These are phyloP conservation scores for Phytophthora constricta DNA, from an alignment of 352 stramenopile species.

Conservation along the genomic window DNA sequence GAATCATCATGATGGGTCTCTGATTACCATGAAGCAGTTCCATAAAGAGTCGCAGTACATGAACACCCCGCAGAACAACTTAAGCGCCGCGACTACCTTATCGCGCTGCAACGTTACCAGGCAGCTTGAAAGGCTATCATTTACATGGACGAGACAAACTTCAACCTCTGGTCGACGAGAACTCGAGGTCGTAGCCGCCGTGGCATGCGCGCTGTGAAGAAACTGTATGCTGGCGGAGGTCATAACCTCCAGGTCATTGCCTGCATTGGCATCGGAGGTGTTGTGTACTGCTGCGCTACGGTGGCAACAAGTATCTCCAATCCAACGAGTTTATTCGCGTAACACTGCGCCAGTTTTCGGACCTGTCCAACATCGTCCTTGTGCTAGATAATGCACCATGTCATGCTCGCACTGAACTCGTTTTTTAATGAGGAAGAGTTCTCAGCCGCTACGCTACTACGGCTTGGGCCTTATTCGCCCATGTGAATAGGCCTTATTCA, in stretches of 20 bases:
- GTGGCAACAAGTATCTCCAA: background rate
- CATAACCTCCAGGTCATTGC: conserved; percentile 30
- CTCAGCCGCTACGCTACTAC: too few relatives aligned
- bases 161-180: conserved; percentile 21
- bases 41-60: conserved; percentile 21
- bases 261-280: too few relatives aligned
- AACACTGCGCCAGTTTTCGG: background rate
- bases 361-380: background rate
- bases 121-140: background rate
- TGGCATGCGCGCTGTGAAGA: conserved; percentile 1
- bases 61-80: conserved; percentile 25
- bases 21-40: too few relatives aligned
- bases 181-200: too few relatives aligned
- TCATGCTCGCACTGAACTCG: too few relatives aligned
- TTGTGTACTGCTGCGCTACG: conserved; percentile 17
- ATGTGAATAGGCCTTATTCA: too few relatives aligned
- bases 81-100: conserved; percentile 14
- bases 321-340: conserved; percentile 8
- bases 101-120: too few relatives aligned
- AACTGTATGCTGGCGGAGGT: conserved; percentile 9
- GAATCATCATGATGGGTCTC: background rate
- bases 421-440: too few relatives aligned
- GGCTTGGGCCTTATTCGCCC: too few relatives aligned
- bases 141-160: conserved; percentile 35
- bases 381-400: conserved; percentile 19